Percentiles rank a stretch among this genome's conserved stretches.
phyloP scores from a whole-genome alignment of 257 asterid species.

The Solanum piurae region DNA sequence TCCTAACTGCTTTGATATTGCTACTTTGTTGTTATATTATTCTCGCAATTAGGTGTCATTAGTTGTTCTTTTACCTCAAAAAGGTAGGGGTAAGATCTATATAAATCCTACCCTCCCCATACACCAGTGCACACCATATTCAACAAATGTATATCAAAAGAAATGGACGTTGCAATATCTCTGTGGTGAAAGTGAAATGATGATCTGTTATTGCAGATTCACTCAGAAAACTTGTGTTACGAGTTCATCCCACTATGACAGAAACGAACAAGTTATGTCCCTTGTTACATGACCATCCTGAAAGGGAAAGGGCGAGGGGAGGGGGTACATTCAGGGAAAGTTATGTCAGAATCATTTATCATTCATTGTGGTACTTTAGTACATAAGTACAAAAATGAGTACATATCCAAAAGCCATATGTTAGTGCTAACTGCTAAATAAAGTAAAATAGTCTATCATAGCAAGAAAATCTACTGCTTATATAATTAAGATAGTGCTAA shows the following conservation, averaged over 20 bases:
- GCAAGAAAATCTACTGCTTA: neutral
- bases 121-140: neutral
- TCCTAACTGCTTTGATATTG: too few species aligned
- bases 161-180: neutral
- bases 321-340: neutral
- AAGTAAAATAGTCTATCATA: neutral
- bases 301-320: neutral
- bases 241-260: neutral
- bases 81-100: neutral
- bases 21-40: neutral
- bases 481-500: neutral
- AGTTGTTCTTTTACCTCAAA: too few species aligned
- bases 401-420: neutral
- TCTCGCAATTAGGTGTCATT: neutral
- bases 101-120: neutral
- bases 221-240: neutral
- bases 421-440: neutral
- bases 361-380: neutral
- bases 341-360: neutral
- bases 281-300: neutral
- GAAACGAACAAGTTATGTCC: neutral
- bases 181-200: neutral
- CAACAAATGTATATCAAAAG: neutral
- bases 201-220: neutral
- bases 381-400: neutral